phyloP scores from a whole-genome alignment of 352 stramenopile species.

The Pythium biforme region DNA sequence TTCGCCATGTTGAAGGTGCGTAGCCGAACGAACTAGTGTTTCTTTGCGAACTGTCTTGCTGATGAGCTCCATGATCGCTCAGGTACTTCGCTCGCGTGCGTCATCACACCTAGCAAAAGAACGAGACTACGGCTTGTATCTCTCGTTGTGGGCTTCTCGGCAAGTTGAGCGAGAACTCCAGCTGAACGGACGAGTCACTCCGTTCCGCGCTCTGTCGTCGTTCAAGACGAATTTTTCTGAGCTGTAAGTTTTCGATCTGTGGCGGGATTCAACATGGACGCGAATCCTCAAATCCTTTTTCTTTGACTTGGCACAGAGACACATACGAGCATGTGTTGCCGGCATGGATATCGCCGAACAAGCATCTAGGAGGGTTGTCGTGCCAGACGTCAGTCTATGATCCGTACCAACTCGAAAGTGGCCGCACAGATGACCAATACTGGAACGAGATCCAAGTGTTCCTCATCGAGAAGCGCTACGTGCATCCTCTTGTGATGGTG shows the following conservation, averaged over 20 bases:
- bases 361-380: background rate
- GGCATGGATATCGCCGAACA: constrained; percentile 15
- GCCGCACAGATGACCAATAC: constrained; percentile 66
- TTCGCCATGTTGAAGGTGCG: constrained; percentile 61
- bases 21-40: background rate
- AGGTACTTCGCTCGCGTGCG: constrained; percentile 72
- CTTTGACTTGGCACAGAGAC: background rate
- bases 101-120: constrained; percentile 58
- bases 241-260: constrained; percentile 7
- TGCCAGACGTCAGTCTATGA: constrained; percentile 32
- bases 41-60: background rate
- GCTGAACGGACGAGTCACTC: background rate
- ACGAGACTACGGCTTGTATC: constrained; percentile 64
- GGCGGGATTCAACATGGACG: too few relatives aligned
- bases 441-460: constrained; percentile 83
- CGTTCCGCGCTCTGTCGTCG: constrained; percentile 13
- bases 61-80: background rate
- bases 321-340: constrained; percentile 18
- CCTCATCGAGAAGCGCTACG: constrained; percentile 50
- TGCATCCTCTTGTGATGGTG: constrained; percentile 58
- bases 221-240: constrained; percentile 22
- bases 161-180: constrained; percentile 13
- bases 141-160: constrained; percentile 19
- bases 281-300: background rate
- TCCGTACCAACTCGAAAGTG: constrained; percentile 67